A percentile compares a stretch with the other conserved stretches of the same genome.
phyloP scores from a whole-genome alignment of 2,329 filamentous ascomycete genomes.

The Fusarium protoensiforme region DNA sequence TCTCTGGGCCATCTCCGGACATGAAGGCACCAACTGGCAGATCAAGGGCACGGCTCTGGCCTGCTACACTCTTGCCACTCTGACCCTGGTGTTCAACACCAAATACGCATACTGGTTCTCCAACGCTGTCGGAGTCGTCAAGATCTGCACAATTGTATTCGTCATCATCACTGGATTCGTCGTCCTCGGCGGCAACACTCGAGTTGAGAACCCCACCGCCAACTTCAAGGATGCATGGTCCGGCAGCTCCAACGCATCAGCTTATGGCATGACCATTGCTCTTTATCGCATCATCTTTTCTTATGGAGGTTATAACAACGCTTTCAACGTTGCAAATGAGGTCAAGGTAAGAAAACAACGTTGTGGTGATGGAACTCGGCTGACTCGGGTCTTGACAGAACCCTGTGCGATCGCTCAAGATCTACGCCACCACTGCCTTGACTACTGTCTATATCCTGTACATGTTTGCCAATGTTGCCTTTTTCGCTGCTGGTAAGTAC shows the following conservation, averaged over 20 bases:
- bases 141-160: conserved; percentile 52
- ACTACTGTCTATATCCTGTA: conserved; percentile 64
- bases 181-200: conserved; percentile 58
- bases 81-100: conserved; percentile 60
- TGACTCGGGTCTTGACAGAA: conserved; percentile 52
- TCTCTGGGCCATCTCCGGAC: conserved; percentile 65
- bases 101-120: conserved; percentile 65
- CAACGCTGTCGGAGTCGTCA: conserved; percentile 67
- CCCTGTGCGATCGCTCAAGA: conserved; percentile 65
- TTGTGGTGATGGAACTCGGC: background rate
- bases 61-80: conserved; percentile 65
- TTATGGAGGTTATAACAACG: conserved; percentile 68
- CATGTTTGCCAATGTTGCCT: conserved; percentile 69
- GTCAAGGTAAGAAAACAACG: conserved; percentile 45
- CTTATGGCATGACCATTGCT: conserved; percentile 55
- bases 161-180: conserved; percentile 70
- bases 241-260: conserved; percentile 12
- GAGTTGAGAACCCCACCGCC: background rate
- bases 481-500: conserved; percentile 59
- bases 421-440: conserved; percentile 60
- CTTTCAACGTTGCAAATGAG: conserved; percentile 71
- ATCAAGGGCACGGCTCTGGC: conserved; percentile 73
- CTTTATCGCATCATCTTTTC: conserved; percentile 69
- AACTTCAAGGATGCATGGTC: conserved; percentile 2
- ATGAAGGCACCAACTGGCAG: conserved; percentile 66